These are phyloP conservation scores for Taphrina populina DNA, from an alignment of 1,139 yeast genomes.

Conservation along the genomic window DNA sequence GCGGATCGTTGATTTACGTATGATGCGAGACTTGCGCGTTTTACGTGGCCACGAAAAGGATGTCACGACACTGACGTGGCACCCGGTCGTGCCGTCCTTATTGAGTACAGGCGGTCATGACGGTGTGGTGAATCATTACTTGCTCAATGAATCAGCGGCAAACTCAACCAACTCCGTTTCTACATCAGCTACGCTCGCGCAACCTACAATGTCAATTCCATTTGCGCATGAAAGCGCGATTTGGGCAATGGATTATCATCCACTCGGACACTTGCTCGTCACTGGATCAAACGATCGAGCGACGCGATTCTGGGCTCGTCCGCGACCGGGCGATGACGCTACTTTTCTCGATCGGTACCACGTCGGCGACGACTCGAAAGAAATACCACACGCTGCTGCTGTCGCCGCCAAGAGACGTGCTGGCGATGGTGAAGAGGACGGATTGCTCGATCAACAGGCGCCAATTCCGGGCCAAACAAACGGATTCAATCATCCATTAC, in stretches of 20 bases:
- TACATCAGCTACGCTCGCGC: constrained; percentile 35
- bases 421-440: constrained; percentile 27
- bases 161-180: constrained; percentile 35
- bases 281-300: constrained; percentile 93
- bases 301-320: constrained; percentile 92
- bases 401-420: constrained; percentile 6
- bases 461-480: constrained; percentile 17
- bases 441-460: constrained; percentile 27
- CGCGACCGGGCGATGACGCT: constrained; percentile 83
- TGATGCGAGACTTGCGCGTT: constrained; percentile 71
- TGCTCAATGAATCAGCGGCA: constrained; percentile 51
- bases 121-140: constrained; percentile 79
- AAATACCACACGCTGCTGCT: constrained; percentile 6
- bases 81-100: constrained; percentile 79
- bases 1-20: constrained; percentile 79
- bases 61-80: constrained; percentile 85
- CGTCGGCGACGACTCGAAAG: constrained; percentile 39
- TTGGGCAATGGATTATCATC: constrained; percentile 87
- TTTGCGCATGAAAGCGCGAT: constrained; percentile 93
- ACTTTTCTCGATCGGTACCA: constrained; percentile 80
- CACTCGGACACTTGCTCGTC: constrained; percentile 84
- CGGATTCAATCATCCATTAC: background rate
- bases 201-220: constrained; percentile 57
- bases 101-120: constrained; percentile 85
- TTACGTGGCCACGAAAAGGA: constrained; percentile 82